Evolutionary conservation across 2,329 filamentous ascomycete genomes (phyloP), one percentile per base, ranked within the genome.

Genomic region (Aureobasidium pullulans): DNA sequence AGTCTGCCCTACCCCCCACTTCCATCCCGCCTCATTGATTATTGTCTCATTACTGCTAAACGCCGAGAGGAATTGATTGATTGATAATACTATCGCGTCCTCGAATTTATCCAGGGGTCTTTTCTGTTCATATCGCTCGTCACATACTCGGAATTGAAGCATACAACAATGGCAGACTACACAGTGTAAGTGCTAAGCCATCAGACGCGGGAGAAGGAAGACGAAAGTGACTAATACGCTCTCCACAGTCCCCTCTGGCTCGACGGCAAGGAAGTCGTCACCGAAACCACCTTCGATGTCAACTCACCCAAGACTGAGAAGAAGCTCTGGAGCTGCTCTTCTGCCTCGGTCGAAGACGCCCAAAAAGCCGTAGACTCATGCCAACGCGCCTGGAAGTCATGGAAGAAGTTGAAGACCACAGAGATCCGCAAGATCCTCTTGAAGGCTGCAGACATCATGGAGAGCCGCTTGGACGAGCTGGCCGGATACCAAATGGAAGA

Each of bases 391-490:
- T 86, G 89, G 71, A 81, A 80, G 44, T 73, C 79, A 61, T 96
- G 90, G 90, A 79, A 81, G 44, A 81, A 81, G 64, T 81, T 81
- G 2, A 84, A 82, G 47, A 81, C 85, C 1, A 68, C 76, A 28
- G 69, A 78, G 28, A 86, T 88, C 40, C 84, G 88, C 37, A 82
- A 87, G 64, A 84, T 95, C 63, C 79, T 95, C 61, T 75, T 87
- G 60, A 84, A 83, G 69, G 85, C 87, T 0, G 85, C 86, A 9
- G 82, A 85, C 8, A 73, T 91, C 50, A 75, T 92, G 62, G 76
- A 82, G 42, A 72, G 70, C 32, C 81, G 86, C 8, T 75, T 76
- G 23, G 79, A 83, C 6, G 87, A 91, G 70, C 71, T 90, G 16
- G 74, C 72, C 9, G 68, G 76, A 32, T 86, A 85, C 70, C 83